Percentiles rank a stretch among this genome's conserved stretches.
Evolutionary conservation across 2,329 filamentous ascomycete genomes (phyloP).

Genomic region (Colletotrichum paranaense): DNA sequence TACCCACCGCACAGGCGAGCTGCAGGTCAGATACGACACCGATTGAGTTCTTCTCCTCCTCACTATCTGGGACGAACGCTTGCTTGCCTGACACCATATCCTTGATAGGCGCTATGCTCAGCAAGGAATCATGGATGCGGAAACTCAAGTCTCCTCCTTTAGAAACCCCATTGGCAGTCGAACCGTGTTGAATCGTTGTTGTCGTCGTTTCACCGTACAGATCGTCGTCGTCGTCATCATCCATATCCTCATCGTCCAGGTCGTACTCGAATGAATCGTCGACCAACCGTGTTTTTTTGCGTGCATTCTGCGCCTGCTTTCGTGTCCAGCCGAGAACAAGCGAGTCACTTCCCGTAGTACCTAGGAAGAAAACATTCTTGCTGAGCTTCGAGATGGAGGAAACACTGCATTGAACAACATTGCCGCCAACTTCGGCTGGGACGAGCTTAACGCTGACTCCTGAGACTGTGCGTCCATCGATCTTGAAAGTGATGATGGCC

Average conservation of each 20-base stretch:
- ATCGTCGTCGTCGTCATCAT: conserved; percentile 73
- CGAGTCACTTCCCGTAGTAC: conserved; percentile 86
- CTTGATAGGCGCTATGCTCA: conserved; percentile 83
- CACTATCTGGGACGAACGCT: conserved; percentile 53
- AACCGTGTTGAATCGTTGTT: conserved; percentile 43
- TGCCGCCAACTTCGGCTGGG: conserved; percentile 70
- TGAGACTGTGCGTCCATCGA: conserved; percentile 92
- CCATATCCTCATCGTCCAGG: conserved; percentile 65
- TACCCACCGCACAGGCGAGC: conserved; percentile 71
- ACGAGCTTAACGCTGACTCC: conserved; percentile 81
- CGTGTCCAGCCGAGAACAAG: conserved; percentile 83
- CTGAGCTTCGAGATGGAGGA: conserved; percentile 78
- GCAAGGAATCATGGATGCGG: conserved; percentile 79
- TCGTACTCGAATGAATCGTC: conserved; percentile 66
- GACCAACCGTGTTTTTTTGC: conserved; percentile 70
- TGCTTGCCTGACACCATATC: conserved; percentile 77
- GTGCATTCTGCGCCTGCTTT: conserved; percentile 69
- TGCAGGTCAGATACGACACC: conserved; percentile 68
- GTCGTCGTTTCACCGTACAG: conserved; percentile 60
- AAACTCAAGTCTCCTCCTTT: conserved; percentile 77
- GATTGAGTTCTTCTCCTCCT: conserved; percentile 54
- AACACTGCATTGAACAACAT: conserved; percentile 68
- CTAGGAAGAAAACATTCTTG: conserved; percentile 80
- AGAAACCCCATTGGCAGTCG: conserved; percentile 50
- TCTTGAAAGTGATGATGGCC: conserved; percentile 81